Evolutionary conservation across 2,329 filamentous ascomycete species (phyloP).

Genomic region (Penicillium carneum): DNA sequence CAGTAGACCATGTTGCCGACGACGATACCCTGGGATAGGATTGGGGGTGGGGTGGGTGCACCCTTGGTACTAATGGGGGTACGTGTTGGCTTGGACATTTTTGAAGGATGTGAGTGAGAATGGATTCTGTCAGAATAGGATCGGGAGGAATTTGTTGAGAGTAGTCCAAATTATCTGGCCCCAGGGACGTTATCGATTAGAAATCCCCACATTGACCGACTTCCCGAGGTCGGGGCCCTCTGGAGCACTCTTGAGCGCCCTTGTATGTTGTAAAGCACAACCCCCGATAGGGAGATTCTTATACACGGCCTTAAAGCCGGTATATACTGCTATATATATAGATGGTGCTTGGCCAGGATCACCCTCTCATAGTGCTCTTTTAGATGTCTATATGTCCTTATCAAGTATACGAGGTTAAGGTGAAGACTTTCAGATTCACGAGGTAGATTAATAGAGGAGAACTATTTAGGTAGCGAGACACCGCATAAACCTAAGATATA

Average conservation of each 20-base stretch:
- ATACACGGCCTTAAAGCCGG: too few species aligned
- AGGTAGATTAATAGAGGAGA: too few species aligned
- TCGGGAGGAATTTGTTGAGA: neutral
- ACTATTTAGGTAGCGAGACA: too few species aligned
- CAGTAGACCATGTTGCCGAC: conserved; percentile 71
- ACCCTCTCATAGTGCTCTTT: neutral
- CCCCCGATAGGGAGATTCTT: too few species aligned
- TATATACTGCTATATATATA: neutral
- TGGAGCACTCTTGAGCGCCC: neutral
- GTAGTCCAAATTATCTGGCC: neutral
- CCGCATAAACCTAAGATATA: too few species aligned
- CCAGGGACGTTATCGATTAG: neutral
- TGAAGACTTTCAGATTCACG: too few species aligned
- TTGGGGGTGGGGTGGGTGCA: conserved; percentile 59
- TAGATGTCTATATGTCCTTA: too few species aligned
- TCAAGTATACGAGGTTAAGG: too few species aligned
- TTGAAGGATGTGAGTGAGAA: neutral
- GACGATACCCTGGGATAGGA: conserved; percentile 65
- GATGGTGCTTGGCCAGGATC: neutral
- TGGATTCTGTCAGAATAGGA: neutral
- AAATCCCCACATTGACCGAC: neutral
- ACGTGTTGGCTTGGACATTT: conserved; percentile 26
- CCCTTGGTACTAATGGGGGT: conserved; percentile 51
- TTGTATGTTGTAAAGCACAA: too few species aligned
- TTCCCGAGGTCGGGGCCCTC: neutral